phyloP scores from a whole-genome alignment of 768 basidiomycete species.

The Lyophyllum semitale region DNA sequence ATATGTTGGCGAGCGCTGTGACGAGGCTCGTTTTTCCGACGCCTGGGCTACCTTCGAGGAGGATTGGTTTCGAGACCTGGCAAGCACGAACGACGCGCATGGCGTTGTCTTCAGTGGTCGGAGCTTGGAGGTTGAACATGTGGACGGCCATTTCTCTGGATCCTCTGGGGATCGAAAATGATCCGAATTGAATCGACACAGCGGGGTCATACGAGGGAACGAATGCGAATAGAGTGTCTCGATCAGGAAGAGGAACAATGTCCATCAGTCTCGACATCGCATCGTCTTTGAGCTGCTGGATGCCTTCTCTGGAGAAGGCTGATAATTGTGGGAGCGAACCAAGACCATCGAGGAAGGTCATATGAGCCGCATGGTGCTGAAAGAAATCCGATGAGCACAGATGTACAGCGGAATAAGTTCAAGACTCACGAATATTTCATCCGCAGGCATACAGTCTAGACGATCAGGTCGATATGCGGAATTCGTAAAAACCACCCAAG shows the following conservation, averaged over 20 bases:
- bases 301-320: constrained; percentile 57
- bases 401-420: background rate
- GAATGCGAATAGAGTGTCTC: constrained; percentile 23
- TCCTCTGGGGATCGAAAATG: constrained; percentile 73
- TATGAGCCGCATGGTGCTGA: constrained; percentile 90
- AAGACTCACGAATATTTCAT: constrained; percentile 68
- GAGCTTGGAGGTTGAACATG: constrained; percentile 81
- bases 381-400: constrained; percentile 9
- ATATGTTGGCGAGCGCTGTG: constrained; percentile 78
- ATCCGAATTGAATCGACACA: constrained; percentile 59
- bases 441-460: constrained; percentile 33
- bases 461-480: constrained; percentile 38
- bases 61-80: constrained; percentile 87
- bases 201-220: constrained; percentile 34
- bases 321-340: constrained; percentile 75
- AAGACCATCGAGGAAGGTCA: constrained; percentile 91
- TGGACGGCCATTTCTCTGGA: constrained; percentile 32
- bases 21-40: constrained; percentile 97
- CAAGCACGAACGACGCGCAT: constrained; percentile 88
- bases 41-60: constrained; percentile 96
- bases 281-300: constrained; percentile 63
- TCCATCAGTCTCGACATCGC: constrained; percentile 55
- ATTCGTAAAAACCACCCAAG: constrained; percentile 92
- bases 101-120: constrained; percentile 86
- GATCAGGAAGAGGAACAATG: constrained; percentile 50